Evolutionary conservation across 345 rosid genomes (phyloP).

Genomic region (Carallia brachiata): DNA sequence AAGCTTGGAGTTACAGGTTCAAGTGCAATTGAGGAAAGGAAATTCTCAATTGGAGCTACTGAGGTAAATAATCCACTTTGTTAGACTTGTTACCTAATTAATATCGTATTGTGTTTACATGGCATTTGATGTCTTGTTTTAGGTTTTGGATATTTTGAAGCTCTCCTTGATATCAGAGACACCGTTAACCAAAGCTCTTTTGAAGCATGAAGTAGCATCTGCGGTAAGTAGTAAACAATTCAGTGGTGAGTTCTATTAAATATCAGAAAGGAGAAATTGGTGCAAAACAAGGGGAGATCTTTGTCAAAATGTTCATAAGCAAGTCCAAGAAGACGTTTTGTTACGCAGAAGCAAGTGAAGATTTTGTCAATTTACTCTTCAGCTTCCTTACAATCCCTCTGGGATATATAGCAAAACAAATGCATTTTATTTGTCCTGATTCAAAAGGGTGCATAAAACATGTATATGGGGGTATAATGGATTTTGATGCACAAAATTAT

Average conservation of each 20-base stretch:
- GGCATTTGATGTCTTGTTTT: neutral
- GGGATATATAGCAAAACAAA: conserved; percentile 18
- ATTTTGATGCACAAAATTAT: conserved; percentile 9
- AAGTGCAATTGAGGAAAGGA: conserved; percentile 8
- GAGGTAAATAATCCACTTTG: conserved; percentile 7
- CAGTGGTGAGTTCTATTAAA: neutral
- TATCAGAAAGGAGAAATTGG: neutral
- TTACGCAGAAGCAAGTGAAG: conserved; percentile 24
- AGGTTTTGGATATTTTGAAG: conserved; percentile 24
- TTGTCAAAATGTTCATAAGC: conserved; percentile 16
- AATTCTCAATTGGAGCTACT: neutral
- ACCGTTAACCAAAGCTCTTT: conserved; percentile 17
- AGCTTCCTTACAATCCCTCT: conserved; percentile 35
- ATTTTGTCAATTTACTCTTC: conserved; percentile 30
- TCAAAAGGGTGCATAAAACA: conserved; percentile 11
- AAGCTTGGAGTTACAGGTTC: conserved; percentile 8
- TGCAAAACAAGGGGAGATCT: neutral
- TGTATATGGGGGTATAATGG: conserved; percentile 9
- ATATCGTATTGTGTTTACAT: no score
- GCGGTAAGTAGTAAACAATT: neutral
- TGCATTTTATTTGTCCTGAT: neutral
- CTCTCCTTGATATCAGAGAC: conserved; percentile 11
- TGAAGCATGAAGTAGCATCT: neutral
- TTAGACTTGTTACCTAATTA: no score
- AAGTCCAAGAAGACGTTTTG: conserved; percentile 25